Evolutionary conservation across 768 basidiomycete genomes (phyloP), one percentile per base, ranked within the genome.

Genomic region (Leccinum uliginosum): DNA sequence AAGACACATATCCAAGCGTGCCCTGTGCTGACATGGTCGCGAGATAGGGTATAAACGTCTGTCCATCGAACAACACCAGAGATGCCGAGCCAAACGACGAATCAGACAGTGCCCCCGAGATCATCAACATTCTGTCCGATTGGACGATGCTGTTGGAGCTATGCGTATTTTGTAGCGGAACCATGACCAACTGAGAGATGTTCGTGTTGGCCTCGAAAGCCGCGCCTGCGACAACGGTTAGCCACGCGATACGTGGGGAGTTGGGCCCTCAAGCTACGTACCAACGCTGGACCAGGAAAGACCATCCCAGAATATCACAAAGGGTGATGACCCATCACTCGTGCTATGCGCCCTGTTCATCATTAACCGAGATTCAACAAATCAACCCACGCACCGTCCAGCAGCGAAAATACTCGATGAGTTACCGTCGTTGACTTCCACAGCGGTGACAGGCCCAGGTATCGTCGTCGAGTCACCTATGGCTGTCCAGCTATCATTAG

Each of bases 381-480:
- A 40, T n/a, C 9, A 44, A 50, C 12, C 15, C n/a, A 73, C 85
- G 68, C 59, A 93, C 86, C 81, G 83, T 63, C 96, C 96, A 32
- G 94, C 92, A 48, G 88, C 91, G 65, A 94, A 99, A 54, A 98
- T 81, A 65, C 90, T 96, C 63, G 83, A 89, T 1, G 74, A 69
- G 67, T 97, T 93, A 21, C 82, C 80, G 60, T 85, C 77, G 70
- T 98, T 91, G 43, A 93, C 87, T 53, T 88, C 87, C 51, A 98
- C 69, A 11, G 96, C 94, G 3, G 93, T 89, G 2, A 93, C 89
- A 3, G 94, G 93, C 3, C 96, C 96, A 46, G 94, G 92, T 23
- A 98, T 76, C 48, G 82, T 77, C 12, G 71, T 68, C 12, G 80
- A 71, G 46, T 74, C 67, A 10, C 90, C 92, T 26, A 94, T 67